Percentiles rank a stretch among this genome's conserved stretches.
Conservation (phyloP, 306 rosid genomes). For the apple (Malus domestica) region DNA sequence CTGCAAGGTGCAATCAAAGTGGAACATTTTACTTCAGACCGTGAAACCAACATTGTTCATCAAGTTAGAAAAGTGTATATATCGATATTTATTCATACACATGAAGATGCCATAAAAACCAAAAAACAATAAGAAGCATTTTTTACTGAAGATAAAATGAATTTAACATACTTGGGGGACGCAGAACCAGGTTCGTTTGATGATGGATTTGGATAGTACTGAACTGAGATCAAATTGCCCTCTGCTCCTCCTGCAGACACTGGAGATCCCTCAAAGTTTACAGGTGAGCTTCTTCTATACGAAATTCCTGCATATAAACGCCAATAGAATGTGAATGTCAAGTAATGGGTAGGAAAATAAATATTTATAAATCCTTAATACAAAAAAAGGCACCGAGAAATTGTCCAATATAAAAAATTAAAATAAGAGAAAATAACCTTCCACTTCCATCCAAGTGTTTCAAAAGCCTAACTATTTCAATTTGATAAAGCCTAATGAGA, state of each 20-base stretch:
- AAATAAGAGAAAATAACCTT: neutral
- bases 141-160: neutral
- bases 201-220: constrained; percentile 44
- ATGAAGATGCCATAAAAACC: neutral
- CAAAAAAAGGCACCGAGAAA: neutral
- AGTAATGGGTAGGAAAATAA: neutral
- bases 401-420: neutral
- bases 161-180: constrained; percentile 53
- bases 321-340: neutral
- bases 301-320: constrained; percentile 49
- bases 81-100: neutral
- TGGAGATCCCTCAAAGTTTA: constrained; percentile 54
- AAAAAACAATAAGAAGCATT: neutral
- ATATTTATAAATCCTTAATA: neutral
- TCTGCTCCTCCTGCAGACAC: constrained; percentile 32
- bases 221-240: constrained; percentile 38
- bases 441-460: neutral
- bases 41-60: neutral
- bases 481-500: neutral
- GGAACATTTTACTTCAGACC: neutral
- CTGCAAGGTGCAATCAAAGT: constrained; percentile 37
- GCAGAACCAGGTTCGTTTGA: constrained; percentile 43
- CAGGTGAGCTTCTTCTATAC: constrained; percentile 35
- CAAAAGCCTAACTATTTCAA: neutral
- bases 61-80: neutral